phyloP scores from a whole-genome alignment of 495 filamentous ascomycete genomes.

The Xylaria venustula region DNA sequence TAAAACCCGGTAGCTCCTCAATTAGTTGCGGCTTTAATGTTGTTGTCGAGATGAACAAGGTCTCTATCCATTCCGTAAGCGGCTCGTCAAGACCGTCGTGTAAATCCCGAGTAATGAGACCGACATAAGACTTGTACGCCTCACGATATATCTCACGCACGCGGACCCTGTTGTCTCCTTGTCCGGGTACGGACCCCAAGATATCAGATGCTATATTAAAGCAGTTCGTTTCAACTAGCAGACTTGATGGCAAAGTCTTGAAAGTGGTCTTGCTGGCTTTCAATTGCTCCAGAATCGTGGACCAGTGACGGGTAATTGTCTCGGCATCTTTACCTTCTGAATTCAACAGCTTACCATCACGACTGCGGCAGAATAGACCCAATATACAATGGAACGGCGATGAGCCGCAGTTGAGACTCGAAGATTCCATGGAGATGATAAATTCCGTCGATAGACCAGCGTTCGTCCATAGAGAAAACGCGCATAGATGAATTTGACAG shows the following conservation, averaged over 20 bases:
- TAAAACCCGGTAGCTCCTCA: neutral
- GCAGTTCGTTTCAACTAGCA: neutral
- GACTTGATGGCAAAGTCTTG: neutral
- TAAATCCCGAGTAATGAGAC: neutral
- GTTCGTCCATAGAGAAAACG: neutral
- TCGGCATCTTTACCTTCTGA: neutral
- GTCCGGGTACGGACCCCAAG: neutral
- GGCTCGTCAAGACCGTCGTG: neutral
- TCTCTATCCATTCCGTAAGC: conserved; percentile 1
- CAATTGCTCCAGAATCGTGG: neutral
- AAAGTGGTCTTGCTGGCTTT: neutral
- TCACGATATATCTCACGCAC: conserved; percentile 5
- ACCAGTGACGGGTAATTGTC: neutral
- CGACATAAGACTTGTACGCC: neutral
- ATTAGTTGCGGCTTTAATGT: neutral
- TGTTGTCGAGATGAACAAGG: neutral
- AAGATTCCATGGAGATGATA: neutral
- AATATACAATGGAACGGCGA: neutral
- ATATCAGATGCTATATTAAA: neutral
- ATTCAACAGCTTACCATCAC: neutral
- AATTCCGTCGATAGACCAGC: neutral
- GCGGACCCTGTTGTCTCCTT: neutral
- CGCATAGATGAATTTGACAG: neutral
- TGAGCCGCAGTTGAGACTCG: neutral
- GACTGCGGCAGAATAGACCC: neutral